Base-by-base conservation (phyloP, 169 alveolate species). In the Cyclospora cayetanensis region DNA sequence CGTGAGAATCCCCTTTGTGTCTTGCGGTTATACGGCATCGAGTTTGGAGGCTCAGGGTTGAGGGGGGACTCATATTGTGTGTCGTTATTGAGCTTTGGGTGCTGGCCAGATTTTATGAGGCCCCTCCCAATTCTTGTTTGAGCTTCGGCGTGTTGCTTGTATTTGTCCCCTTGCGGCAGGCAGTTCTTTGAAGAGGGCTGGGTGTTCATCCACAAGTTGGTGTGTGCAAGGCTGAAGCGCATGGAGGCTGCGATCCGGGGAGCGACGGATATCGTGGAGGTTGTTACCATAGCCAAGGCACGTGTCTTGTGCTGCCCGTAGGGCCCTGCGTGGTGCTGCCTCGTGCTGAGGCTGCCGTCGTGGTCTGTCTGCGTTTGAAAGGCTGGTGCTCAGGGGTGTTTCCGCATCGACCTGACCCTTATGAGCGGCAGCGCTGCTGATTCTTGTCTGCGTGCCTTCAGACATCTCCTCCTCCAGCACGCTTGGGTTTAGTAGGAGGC, bases 171-270 rank as follows among this genome's bases (percentile, higher is more conserved):
- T 4, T 96, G 97, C 97, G 97, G 95, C 92, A 55, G 89, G 63
- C 60, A 46, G 60, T 95, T 96, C 93, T 95, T 96, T 65, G 91
- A 94, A 50, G 97, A 95, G 91, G 97, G 97, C 7, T 96, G 97
- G 97, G 86, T 89, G 27, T 95, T 96, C 43, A 76, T 96, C 25
- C 95, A 91, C 88, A 94, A 95, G 46, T 87, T 96, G 74, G 86
- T 96, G 31, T 65, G 96, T 27, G 93, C 68, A 76, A 80, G 97
- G 53, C 89, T 96, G 55, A 92, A 93, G 90, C 91, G 93, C 31
- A 53, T 93, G 60, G 70, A 93, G 55, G 25, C 84, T 22, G 74
- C 50, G 37, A 93, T 93, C 76, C 77, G 86, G 53, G 27, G 18
- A 15, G 66, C 72, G 20, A 29, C 66, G 35, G 95, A 93, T 66